These are phyloP conservation scores for Epichloe sibirici DNA, from an alignment of 2,329 filamentous ascomycete species.

Conservation along the genomic window DNA sequence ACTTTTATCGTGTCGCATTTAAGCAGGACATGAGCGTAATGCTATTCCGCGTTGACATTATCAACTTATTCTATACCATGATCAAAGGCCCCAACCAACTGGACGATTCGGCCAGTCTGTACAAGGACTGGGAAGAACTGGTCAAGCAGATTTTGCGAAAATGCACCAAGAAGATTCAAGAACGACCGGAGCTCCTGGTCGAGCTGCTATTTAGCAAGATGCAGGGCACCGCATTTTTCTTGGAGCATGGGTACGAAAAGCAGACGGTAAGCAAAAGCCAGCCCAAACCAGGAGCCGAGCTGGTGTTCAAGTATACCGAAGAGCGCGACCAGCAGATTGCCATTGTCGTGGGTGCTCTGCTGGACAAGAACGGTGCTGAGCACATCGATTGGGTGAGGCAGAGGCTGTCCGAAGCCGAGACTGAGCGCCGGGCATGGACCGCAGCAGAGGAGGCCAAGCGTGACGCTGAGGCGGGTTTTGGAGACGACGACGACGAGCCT, in stretches of 20 bases:
- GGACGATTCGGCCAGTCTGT: slow-evolving; percentile 52
- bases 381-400: slow-evolving; percentile 74
- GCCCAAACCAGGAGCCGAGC: slow-evolving; percentile 60
- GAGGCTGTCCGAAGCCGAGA: slow-evolving; percentile 53
- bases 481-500: slow-evolving; percentile 18
- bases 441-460: slow-evolving; percentile 51
- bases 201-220: slow-evolving; percentile 96
- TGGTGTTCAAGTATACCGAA: slow-evolving; percentile 67
- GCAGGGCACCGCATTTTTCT: slow-evolving; percentile 66
- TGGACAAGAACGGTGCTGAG: slow-evolving; percentile 68
- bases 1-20: slow-evolving; percentile 87
- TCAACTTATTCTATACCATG: slow-evolving; percentile 79
- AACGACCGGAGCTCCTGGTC: slow-evolving; percentile 73
- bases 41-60: slow-evolving; percentile 82
- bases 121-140: slow-evolving; percentile 84
- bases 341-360: slow-evolving; percentile 65
- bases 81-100: slow-evolving; percentile 77
- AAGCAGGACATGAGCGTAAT: slow-evolving; percentile 86
- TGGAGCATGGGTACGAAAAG: slow-evolving; percentile 83
- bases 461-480: slow-evolving; percentile 19
- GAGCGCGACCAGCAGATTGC: slow-evolving; percentile 61
- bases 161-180: slow-evolving; percentile 72
- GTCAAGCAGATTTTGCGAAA: slow-evolving; percentile 72
- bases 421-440: slow-evolving; percentile 68
- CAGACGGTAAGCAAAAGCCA: slow-evolving; percentile 56